Conservation (phyloP, 768 basidiomycete genomes). For the Suillus placidus region DNA sequence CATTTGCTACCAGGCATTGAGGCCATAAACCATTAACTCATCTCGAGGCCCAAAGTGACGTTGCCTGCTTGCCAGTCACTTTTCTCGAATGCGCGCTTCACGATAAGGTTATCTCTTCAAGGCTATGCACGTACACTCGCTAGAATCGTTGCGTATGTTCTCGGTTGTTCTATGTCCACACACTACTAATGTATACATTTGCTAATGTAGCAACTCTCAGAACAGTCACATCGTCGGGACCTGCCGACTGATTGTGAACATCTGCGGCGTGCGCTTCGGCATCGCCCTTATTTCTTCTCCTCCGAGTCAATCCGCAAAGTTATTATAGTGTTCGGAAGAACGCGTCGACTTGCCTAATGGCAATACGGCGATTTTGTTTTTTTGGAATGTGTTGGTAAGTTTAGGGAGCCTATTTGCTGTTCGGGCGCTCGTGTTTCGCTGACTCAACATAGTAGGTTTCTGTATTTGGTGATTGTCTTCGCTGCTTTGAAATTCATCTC, state of each 20-base stretch:
- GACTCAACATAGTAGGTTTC: constrained; percentile 14
- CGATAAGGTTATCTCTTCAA: constrained; percentile 35
- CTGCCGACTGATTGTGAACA: constrained; percentile 16
- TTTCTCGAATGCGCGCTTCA: constrained; percentile 18
- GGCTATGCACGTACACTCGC: constrained; percentile 1
- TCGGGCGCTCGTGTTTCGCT: constrained; percentile 23
- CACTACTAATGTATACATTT: constrained; percentile 2
- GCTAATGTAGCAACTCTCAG: background rate
- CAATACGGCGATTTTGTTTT: constrained; percentile 9
- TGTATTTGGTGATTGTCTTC: constrained; percentile 6
- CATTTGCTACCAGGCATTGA: constrained; percentile 4
- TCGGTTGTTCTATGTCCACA: constrained; percentile 9
- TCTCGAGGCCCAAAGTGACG: constrained; percentile 11
- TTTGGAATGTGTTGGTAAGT: constrained; percentile 21
- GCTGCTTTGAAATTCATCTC: constrained; percentile 7
- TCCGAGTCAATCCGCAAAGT: constrained; percentile 18
- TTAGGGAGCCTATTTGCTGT: constrained; percentile 27
- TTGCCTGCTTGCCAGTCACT: constrained; percentile 31
- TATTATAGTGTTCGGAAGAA: constrained; percentile 12
- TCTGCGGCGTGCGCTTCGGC: constrained; percentile 17
- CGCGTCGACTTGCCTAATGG: constrained; percentile 8
- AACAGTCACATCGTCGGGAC: constrained; percentile 4
- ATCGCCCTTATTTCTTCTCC: constrained; percentile 12
- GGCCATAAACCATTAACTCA: background rate
- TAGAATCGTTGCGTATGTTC: constrained; percentile 9